Percentiles rank a stretch among this genome's conserved stretches.
Evolutionary conservation across 2,329 filamentous ascomycete species (phyloP).

Genomic region (Talaromyces sp.): DNA sequence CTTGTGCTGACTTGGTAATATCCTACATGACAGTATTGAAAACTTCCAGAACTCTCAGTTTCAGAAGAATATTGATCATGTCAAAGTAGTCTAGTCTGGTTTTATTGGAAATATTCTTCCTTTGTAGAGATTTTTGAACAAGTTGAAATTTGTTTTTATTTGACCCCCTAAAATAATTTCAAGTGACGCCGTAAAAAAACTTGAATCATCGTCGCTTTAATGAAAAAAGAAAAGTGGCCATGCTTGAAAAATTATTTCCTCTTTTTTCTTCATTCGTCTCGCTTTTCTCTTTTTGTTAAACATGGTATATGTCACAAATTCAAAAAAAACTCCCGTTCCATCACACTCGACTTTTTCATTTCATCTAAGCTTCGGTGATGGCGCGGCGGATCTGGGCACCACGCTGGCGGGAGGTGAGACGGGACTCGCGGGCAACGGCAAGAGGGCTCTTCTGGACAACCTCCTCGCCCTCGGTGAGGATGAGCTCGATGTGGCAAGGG

Average conservation of each 20-base stretch:
- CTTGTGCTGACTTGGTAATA: no score
- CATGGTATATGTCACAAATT: neutral
- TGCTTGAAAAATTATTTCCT: neutral
- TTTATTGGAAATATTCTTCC: neutral
- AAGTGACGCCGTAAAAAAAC: neutral
- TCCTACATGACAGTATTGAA: no score
- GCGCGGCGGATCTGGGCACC: constrained; percentile 60
- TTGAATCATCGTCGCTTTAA: neutral
- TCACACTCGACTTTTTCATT: neutral
- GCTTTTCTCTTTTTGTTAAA: neutral
- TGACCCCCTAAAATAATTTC: neutral
- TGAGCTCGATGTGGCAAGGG: constrained; percentile 99
- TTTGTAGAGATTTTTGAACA: neutral
- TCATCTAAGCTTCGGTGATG: constrained; percentile 51
- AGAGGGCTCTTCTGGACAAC: constrained; percentile 82
- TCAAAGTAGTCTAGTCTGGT: no score
- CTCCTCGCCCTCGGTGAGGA: constrained; percentile 97
- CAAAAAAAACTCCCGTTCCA: neutral
- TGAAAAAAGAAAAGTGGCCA: neutral
- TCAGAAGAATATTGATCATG: no score
- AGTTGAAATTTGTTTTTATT: neutral
- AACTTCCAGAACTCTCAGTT: no score
- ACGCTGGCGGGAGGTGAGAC: constrained; percentile 88
- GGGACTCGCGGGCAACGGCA: constrained; percentile 60
- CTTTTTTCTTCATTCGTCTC: neutral